These are phyloP conservation scores for Blastobotrys capitulatus DNA, from an alignment of 1,139 yeast species.

Conservation along the genomic window DNA sequence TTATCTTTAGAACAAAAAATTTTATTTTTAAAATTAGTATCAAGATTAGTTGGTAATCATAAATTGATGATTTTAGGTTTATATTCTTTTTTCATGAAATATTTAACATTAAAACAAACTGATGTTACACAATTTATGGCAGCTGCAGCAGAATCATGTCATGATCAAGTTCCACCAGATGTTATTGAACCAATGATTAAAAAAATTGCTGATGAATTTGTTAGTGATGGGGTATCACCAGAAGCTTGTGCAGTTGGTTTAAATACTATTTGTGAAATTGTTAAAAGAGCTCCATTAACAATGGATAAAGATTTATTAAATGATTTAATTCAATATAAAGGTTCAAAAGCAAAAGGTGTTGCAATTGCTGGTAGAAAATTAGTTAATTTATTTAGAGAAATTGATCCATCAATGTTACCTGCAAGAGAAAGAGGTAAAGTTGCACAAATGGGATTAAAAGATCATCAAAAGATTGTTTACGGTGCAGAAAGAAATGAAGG, in stretches of 20 bases:
- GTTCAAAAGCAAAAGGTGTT: slow-evolving; percentile 89
- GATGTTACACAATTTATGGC: slow-evolving; percentile 96
- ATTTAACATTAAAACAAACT: slow-evolving; percentile 87
- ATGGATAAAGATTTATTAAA: slow-evolving; percentile 81
- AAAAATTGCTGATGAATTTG: slow-evolving; percentile 94
- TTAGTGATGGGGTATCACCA: slow-evolving; percentile 95
- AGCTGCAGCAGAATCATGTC: slow-evolving; percentile 93
- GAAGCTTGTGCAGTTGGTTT: slow-evolving; percentile 98
- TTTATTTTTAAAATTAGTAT: slow-evolving; percentile 75
- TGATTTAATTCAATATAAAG: slow-evolving; percentile 84
- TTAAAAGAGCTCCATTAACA: slow-evolving; percentile 90
- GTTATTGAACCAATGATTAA: slow-evolving; percentile 70
- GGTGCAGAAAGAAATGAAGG: slow-evolving; percentile 54
- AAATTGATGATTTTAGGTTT: slow-evolving; percentile 85
- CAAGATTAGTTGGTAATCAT: slow-evolving; percentile 89
- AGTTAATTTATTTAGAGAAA: slow-evolving; percentile 79
- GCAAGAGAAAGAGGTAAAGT: slow-evolving; percentile 88
- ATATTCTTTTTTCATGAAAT: slow-evolving; percentile 81
- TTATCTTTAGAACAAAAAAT: slow-evolving; percentile 86
- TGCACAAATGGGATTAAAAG: slow-evolving; percentile 66
- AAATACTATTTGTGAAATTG: slow-evolving; percentile 87
- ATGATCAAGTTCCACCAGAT: slow-evolving; percentile 96
- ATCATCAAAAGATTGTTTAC: slow-evolving; percentile 36
- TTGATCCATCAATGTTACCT: slow-evolving; percentile 92
- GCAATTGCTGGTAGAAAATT: slow-evolving; percentile 92